Conservation (phyloP, 2,329 filamentous ascomycete genomes). For the Ascochyta lentis region DNA sequence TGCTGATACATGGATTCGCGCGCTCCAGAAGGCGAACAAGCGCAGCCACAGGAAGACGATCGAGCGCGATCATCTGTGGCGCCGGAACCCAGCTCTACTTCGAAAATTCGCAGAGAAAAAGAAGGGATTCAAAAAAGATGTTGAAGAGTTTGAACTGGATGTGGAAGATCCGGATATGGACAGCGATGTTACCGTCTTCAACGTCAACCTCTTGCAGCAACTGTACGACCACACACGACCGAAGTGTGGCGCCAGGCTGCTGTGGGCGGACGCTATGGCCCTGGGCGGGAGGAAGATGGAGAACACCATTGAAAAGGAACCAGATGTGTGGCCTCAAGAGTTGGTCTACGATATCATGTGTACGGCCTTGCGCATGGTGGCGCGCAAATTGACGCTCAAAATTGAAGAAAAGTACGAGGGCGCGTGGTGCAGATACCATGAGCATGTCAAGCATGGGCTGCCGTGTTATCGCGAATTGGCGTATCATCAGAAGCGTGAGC, state of each 20-base stretch:
- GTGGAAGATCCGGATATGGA: constrained; percentile 21
- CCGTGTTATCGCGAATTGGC: constrained; percentile 32
- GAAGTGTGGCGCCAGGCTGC: constrained; percentile 32
- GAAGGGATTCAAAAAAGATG: constrained; percentile 13
- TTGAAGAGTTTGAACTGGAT: constrained; percentile 14
- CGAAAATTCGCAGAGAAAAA: not conserved
- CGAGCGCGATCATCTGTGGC: constrained; percentile 22
- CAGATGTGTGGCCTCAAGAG: constrained; percentile 12
- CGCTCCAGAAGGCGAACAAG: constrained; percentile 29
- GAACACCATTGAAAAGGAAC: not conserved
- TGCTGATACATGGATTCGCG: constrained; percentile 44
- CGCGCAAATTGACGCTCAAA: constrained; percentile 38
- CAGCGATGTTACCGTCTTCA: constrained; percentile 21
- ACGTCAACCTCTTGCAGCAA: constrained; percentile 18
- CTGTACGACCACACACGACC: constrained; percentile 32
- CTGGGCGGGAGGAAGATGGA: constrained; percentile 31
- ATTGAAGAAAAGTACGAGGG: constrained; percentile 37
- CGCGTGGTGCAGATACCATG: constrained; percentile 45
- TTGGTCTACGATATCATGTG: constrained; percentile 36
- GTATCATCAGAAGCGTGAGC: not conserved
- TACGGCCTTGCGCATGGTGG: constrained; percentile 30
- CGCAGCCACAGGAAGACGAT: not conserved
- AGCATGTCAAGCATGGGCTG: constrained; percentile 29
- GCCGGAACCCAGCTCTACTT: constrained; percentile 20
- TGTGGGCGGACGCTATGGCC: constrained; percentile 44